phyloP scores from a whole-genome alignment of 2,329 filamentous ascomycete species.

The Cytospora chrysosperma region DNA sequence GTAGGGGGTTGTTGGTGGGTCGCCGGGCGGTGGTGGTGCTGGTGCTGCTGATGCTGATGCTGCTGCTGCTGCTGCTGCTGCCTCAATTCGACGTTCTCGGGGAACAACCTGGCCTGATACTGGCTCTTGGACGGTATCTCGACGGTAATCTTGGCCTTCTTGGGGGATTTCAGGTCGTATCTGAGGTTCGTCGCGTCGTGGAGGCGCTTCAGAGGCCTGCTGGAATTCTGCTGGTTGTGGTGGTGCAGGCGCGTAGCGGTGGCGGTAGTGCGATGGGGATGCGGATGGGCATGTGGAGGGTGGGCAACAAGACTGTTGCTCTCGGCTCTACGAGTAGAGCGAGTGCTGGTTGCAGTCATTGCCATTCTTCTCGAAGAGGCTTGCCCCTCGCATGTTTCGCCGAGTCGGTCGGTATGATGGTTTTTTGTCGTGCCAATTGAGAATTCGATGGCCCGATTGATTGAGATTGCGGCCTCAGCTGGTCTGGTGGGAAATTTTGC shows the following conservation, averaged over 20 bases:
- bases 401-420: conserved; percentile 16
- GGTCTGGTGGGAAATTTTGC: conserved; percentile 21
- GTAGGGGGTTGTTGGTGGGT: conserved; percentile 29
- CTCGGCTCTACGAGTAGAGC: conserved; percentile 26
- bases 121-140: conserved; percentile 25
- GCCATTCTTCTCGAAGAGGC: conserved; percentile 23
- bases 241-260: conserved; percentile 23
- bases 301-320: conserved; percentile 21
- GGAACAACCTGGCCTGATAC: conserved; percentile 22
- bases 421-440: conserved; percentile 19
- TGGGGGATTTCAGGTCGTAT: conserved; percentile 23
- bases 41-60: conserved; percentile 16
- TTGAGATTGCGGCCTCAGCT: conserved; percentile 15
- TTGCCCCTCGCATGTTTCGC: conserved; percentile 22
- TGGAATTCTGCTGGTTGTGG: conserved; percentile 21
- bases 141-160: conserved; percentile 25
- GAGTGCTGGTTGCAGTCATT: conserved; percentile 27
- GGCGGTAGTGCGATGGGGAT: conserved; percentile 17
- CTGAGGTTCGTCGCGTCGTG: conserved; percentile 25
- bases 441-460: conserved; percentile 15
- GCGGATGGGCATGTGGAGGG: conserved; percentile 8
- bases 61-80: conserved; percentile 22
- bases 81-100: conserved; percentile 22
- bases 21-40: conserved; percentile 27
- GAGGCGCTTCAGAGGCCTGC: conserved; percentile 24